Evolutionary conservation across 768 basidiomycete genomes (phyloP).

Genomic region (Hericium coralloides): DNA sequence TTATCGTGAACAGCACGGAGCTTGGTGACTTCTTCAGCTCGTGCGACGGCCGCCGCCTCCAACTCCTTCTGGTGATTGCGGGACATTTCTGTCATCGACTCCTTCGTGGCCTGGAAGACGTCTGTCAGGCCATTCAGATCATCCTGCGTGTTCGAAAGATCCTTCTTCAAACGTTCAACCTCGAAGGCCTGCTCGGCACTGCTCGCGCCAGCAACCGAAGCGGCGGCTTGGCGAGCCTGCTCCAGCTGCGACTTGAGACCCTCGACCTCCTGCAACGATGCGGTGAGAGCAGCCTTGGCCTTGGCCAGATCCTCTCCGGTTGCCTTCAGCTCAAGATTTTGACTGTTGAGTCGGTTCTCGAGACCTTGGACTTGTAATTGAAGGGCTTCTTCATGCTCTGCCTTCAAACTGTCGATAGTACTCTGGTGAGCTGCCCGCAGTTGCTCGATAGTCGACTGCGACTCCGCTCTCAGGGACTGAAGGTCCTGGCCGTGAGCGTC

Average conservation of each 20-base stretch:
- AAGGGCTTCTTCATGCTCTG: slow-evolving; percentile 53
- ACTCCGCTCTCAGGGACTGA: slow-evolving; percentile 57
- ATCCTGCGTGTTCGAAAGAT: slow-evolving; percentile 55
- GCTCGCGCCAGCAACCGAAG: slow-evolving; percentile 22
- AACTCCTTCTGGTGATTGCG: slow-evolving; percentile 62
- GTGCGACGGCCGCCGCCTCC: slow-evolving; percentile 63
- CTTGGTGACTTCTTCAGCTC: slow-evolving; percentile 62
- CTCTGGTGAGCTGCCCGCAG: slow-evolving; percentile 53
- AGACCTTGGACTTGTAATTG: slow-evolving; percentile 46
- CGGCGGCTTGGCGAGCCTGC: slow-evolving; percentile 41
- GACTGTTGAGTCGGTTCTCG: slow-evolving; percentile 54
- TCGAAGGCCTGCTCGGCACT: slow-evolving; percentile 45
- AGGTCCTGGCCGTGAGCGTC: slow-evolving; percentile 61
- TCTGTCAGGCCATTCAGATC: slow-evolving; percentile 60
- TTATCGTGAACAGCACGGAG: slow-evolving; percentile 51
- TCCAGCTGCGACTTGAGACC: slow-evolving; percentile 56
- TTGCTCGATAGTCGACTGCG: slow-evolving; percentile 59
- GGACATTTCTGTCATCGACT: slow-evolving; percentile 61
- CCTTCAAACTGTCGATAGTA: slow-evolving; percentile 50
- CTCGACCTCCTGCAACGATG: slow-evolving; percentile 45
- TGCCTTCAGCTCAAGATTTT: slow-evolving; percentile 70
- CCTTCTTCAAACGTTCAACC: slow-evolving; percentile 44
- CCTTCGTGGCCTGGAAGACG: slow-evolving; percentile 58
- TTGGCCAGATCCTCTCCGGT: slow-evolving; percentile 78
- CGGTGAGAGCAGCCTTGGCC: slow-evolving; percentile 51